Base-by-base conservation (phyloP, 768 basidiomycete genomes). In the Kwoniella bestiolae region DNA sequence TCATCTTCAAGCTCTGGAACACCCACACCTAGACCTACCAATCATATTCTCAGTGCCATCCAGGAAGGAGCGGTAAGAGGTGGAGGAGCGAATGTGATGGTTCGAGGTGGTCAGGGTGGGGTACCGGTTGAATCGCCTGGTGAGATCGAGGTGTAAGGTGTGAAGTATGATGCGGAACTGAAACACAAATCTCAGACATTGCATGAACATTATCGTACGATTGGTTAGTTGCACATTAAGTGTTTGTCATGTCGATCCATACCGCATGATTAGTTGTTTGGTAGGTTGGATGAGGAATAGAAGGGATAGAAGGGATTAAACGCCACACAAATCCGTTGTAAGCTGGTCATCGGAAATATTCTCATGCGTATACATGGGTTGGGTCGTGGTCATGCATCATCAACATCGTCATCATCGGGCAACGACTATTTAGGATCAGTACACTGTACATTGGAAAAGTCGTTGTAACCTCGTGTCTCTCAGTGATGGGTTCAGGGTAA, bases 61-160 rank as follows among this genome's bases (percentile, higher is more conserved):
- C 26, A 55, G 31, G 62, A 46, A 44, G 35, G n/a, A n/a, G 41
- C 23, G 34, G 60, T 26, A 49, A 31, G 45, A 26, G 44, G 38
- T 57, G 21, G 38, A 34, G 34, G 58, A 29, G 44, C 25, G 6
- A 46, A 14, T 32, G 8, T 16, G 28, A 47, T 58, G 28, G 28
- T 16, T 11, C 11, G 32, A 41, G 11, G 23, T 57, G 56, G n/a
- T 41, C 18, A 35, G 35, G 32, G 18, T 14, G 28, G 58, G 12
- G n/a, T 60, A 50, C 58, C 58, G 28, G 32, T 60, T 23, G 58
- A 60, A 49, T 60, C 58, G 47, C 58, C 58, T 0, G 51, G 51
- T 16, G 47, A 61, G 35, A 52, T 61, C 21, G 47, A 31, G 16
- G 16, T 52, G 11, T 52, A 32, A 52, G 26, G 25, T n/a, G n/a